Percentiles rank a stretch among this genome's conserved stretches.
These are phyloP conservation scores for Neonectria neomacrospora DNA, from an alignment of 2,329 filamentous ascomycete species.

Conservation along the genomic window DNA sequence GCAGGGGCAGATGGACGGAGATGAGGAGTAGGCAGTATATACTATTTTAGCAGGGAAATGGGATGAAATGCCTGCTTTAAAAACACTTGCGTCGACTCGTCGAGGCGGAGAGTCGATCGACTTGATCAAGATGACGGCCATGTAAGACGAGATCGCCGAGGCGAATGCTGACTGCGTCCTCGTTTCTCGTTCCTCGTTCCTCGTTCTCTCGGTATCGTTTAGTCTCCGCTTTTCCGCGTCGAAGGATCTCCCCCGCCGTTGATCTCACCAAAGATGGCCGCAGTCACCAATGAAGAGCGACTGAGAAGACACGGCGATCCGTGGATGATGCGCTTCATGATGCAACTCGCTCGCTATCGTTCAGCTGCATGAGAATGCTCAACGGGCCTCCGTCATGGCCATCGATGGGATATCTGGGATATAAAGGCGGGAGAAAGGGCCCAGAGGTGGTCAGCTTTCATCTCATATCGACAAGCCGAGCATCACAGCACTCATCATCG, in stretches of 20 bases:
- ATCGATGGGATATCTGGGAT: too few species aligned
- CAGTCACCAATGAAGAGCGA: conserved; percentile 1
- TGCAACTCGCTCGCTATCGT: neutral
- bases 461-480: neutral
- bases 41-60: neutral
- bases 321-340: neutral
- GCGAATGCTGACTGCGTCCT: neutral
- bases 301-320: neutral
- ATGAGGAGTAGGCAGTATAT: neutral
- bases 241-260: neutral
- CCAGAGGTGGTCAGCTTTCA: neutral
- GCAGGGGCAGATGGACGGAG: neutral
- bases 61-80: neutral
- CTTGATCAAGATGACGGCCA: neutral
- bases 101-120: neutral
- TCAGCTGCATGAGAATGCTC: neutral
- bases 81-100: neutral
- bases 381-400: neutral
- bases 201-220: conserved; percentile 20
- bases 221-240: neutral
- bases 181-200: conserved; percentile 9
- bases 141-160: neutral
- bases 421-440: neutral
- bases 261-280: neutral
- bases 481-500: neutral